Base-by-base conservation (phyloP, 805 yeast species). In the Kodamaea restingae region DNA sequence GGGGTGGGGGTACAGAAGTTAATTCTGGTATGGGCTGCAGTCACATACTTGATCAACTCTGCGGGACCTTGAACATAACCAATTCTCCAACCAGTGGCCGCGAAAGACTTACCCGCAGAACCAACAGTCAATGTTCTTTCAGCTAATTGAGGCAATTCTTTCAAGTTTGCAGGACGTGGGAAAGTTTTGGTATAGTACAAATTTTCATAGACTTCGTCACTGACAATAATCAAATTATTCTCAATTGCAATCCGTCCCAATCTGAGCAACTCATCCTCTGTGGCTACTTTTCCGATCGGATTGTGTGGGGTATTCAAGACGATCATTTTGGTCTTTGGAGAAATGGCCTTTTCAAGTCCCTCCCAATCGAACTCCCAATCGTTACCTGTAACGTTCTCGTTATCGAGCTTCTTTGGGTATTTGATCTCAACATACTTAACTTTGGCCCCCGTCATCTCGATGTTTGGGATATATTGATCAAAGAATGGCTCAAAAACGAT, bases 71-170 rank as follows among this genome's bases (percentile, higher is more conserved):
- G 81, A 27, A 91, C 74, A 95, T 95, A 93, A 39, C 98, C 98
- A 38, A 93, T 77, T 70, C 98, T 81, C 97, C 98, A 93, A 39
- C 98, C 98, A 9, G 98, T 93, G 32, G 96, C 96, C n/a, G 96
- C 95, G 67, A 93, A 93, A 0, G 96, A 80, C 63, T 93, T 93
- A 47, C 98, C 98, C 5, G 97, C 98, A 20, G 96, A 87, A 1
- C 98, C 98, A 15, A 93, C 95, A 3, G 97, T 82, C 40, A 93
- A 65, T 0, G 97, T 87, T 54, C 88, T 70, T 42, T 78, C 77
- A 18, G 76, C 81, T 43, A 88, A 75, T 52, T 88, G 96, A 4
- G 91, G 90, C 46, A 67, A 61, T 7, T 42, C 37, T 4, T 81
- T 70, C 39, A 91, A 65, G 2, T 87, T 78, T 2, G 96, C 95